Evolutionary conservation across 208 protist species (phyloP), one percentile per base, ranked within the genome.

Genomic region (Leishmania braziliensis): DNA sequence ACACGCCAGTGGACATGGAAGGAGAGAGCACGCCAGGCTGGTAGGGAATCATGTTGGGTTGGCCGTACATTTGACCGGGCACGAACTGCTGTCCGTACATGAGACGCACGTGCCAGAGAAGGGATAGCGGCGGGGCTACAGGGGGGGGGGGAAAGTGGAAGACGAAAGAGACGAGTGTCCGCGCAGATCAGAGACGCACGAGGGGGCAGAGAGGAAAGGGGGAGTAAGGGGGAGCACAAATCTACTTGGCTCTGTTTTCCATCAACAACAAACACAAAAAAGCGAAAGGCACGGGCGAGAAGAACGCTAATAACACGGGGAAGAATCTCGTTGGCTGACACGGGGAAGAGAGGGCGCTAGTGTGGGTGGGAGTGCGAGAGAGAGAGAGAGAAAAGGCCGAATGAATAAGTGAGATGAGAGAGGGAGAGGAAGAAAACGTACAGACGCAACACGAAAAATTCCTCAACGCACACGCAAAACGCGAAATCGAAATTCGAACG

Each of bases 61-160:
- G 87, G 51, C 88, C 85, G 79, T 97, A 97, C 75, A 97, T 82
- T 77, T 89, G 85, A 63, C 88, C 89, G 23, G 89, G 88, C 39
- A 88, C 69, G 80, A 95, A 94, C 50, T 89, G 89, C 78, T 95
- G 91, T 60, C 88, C 86, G 87, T 95, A 97, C 93, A 97, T 97
- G 51, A 79, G 43, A 51, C 23, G 58, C 26, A 48, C 33, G 62
- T 62, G 43, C 48, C 62, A 43, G 58, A 63, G 54, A 50, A 77
- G 50, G 46, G 56, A 48, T 39, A 60, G 51, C 50, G 51, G 62
- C 50, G 48, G 46, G 51, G 51, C 62, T 53, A 51, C 26, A n/a
- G 53, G 50, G 48, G n/a, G 43, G 33, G 12, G 54, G n/a, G 51
- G 60, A 46, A 9, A 20, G 54, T 39, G 50, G 51, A 58, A 9